Evolutionary conservation across 2,329 filamentous ascomycete species (phyloP).

Genomic region (Fusarium albidum): DNA sequence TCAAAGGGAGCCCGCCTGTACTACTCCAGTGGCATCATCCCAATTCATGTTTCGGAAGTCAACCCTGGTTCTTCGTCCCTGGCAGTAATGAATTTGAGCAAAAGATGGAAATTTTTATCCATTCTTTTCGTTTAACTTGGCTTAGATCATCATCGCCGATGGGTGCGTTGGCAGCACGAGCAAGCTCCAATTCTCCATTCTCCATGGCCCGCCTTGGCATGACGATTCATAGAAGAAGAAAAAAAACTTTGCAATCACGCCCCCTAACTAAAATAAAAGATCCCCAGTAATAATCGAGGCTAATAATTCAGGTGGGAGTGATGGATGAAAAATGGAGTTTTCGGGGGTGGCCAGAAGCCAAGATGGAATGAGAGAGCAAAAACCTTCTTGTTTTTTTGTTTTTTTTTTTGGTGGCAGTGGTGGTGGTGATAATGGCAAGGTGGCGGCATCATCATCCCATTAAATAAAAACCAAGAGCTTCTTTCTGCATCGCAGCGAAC

Average conservation of each 20-base stretch:
- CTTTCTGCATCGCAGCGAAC: neutral
- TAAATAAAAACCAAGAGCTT: neutral
- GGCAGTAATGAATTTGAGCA: conserved; percentile 1
- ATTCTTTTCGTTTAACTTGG: conserved; percentile 12
- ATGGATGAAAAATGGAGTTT: conserved; percentile 7
- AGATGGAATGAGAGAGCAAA: conserved; percentile 2
- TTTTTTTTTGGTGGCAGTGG: neutral
- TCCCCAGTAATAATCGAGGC: conserved; percentile 10
- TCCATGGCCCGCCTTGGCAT: conserved; percentile 24
- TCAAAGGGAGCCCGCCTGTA: conserved; percentile 9
- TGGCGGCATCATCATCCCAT: neutral
- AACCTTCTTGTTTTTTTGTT: neutral
- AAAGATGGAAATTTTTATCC: conserved; percentile 10
- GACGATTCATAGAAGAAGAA: too few species aligned
- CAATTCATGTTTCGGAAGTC: conserved; percentile 14
- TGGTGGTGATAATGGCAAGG: too few species aligned
- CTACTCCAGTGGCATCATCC: too few species aligned
- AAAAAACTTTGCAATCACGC: conserved; percentile 11
- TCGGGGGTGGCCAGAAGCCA: conserved; percentile 16
- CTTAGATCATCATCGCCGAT: conserved; percentile 36
- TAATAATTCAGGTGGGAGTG: neutral
- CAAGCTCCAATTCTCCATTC: conserved; percentile 17
- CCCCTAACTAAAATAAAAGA: neutral
- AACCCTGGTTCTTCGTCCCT: neutral
- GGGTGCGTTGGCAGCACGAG: conserved; percentile 28